A percentile compares a stretch with the other conserved stretches of the same genome.
These are phyloP conservation scores for Eremothecium sinecaudum DNA, from an alignment of 1,139 yeast species.

Conservation along the genomic window DNA sequence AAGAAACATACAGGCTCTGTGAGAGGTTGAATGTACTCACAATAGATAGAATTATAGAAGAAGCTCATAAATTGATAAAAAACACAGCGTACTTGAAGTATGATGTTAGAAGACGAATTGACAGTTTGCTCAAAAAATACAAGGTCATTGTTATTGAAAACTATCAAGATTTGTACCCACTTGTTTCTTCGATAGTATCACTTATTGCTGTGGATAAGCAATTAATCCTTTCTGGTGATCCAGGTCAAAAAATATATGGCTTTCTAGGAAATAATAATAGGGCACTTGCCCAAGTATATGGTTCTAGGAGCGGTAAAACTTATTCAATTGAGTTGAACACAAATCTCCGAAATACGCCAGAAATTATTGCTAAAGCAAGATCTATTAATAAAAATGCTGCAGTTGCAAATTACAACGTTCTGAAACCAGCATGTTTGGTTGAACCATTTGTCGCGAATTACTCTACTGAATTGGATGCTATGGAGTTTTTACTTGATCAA, in stretches of 20 bases:
- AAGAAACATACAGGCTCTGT: conserved; percentile 28
- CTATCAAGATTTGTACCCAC: conserved; percentile 59
- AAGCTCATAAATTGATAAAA: conserved; percentile 20
- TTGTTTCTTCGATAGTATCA: conserved; percentile 40
- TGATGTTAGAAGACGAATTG: conserved; percentile 11
- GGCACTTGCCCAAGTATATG: conserved; percentile 26
- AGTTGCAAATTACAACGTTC: conserved; percentile 17
- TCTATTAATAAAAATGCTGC: not conserved
- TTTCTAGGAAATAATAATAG: conserved; percentile 45
- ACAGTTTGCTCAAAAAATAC: conserved; percentile 16
- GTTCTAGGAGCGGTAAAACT: conserved; percentile 23
- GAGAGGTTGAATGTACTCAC: conserved; percentile 33
- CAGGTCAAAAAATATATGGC: conserved; percentile 60
- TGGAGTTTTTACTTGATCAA: conserved; percentile 18
- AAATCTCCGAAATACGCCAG: conserved; percentile 53
- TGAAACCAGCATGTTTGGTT: conserved; percentile 30
- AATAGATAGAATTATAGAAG: conserved; percentile 35
- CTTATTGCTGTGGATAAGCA: conserved; percentile 38
- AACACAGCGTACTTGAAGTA: conserved; percentile 7
- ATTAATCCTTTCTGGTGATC: conserved; percentile 63
- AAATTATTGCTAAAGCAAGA: conserved; percentile 38
- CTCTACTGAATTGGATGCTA: conserved; percentile 17
- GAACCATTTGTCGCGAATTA: conserved; percentile 14
- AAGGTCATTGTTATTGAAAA: conserved; percentile 56
- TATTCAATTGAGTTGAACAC: conserved; percentile 32